Percentiles rank a stretch among this genome's conserved stretches.
These are phyloP conservation scores for Solanum appendiculatum DNA, from an alignment of 257 asterid species.

Conservation along the genomic window DNA sequence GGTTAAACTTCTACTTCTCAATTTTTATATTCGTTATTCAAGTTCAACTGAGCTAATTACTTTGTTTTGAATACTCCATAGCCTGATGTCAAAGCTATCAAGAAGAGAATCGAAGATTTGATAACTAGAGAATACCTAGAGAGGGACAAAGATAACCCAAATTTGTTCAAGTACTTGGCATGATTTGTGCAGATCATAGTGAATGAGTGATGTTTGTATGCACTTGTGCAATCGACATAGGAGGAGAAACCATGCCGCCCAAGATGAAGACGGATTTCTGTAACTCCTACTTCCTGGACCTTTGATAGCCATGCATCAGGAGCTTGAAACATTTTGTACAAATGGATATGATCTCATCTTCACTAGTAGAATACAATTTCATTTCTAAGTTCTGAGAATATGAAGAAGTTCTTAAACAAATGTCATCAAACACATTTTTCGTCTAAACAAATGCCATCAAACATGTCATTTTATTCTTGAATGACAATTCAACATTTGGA, in stretches of 20 bases:
- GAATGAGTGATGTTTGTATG: not conserved
- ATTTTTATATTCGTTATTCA: not conserved
- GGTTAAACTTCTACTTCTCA: not conserved
- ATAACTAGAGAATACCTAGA: conserved; percentile 88
- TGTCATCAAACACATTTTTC: not conserved
- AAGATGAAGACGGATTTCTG: not conserved
- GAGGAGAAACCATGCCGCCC: not conserved
- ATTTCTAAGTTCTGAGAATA: not conserved
- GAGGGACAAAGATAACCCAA: conserved; percentile 86
- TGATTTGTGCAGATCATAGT: conserved; percentile 14
- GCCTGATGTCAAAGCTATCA: conserved; percentile 98
- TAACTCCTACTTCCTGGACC: not conserved
- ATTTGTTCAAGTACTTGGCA: conserved; percentile 90
- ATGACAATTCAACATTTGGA: not conserved
- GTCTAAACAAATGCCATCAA: not conserved
- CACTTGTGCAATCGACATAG: not conserved
- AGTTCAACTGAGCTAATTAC: not conserved
- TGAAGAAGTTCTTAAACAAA: too few species aligned
- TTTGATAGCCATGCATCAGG: not conserved
- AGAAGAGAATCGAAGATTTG: conserved; percentile 91
- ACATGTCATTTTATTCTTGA: not conserved
- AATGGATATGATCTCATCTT: not conserved
- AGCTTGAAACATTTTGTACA: conserved; percentile 7
- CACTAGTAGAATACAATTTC: not conserved
- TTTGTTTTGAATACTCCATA: conserved; percentile 5